A percentile compares a stretch with the other conserved stretches of the same genome.
These are phyloP conservation scores for Tripterygium wilfordii DNA, from an alignment of 177 flowering plant species.

Conservation along the genomic window DNA sequence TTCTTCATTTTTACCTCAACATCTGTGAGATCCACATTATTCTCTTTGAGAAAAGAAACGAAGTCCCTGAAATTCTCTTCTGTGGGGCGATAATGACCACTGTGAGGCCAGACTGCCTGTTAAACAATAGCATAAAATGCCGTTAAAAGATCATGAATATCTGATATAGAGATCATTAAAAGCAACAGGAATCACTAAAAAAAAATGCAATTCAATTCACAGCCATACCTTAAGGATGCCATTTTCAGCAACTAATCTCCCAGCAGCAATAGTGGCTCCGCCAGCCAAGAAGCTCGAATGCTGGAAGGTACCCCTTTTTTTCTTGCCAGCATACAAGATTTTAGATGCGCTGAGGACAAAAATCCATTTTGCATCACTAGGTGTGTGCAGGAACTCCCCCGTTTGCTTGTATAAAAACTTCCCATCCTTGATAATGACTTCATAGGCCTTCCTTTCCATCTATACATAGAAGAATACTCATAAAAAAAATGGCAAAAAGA, in stretches of 20 bases:
- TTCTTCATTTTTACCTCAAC: slow-evolving; percentile 44
- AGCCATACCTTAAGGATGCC: slow-evolving; percentile 55
- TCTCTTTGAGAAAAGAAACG: slow-evolving; percentile 46
- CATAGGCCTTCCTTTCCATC: slow-evolving; percentile 65
- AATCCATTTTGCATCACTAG: slow-evolving; percentile 53
- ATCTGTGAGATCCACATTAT: slow-evolving; percentile 49
- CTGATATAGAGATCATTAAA: not conserved
- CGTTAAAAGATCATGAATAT: not conserved
- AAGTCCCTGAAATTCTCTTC: slow-evolving; percentile 64
- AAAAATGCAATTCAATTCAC: not conserved
- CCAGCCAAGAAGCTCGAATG: slow-evolving; percentile 82
- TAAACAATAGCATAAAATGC: slow-evolving; percentile 1
- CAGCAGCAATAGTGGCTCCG: slow-evolving; percentile 67
- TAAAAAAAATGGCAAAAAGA: not conserved
- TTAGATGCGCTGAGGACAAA: slow-evolving; percentile 70
- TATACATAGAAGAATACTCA: slow-evolving; percentile 13
- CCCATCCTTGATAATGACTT: slow-evolving; percentile 51
- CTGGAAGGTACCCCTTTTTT: slow-evolving; percentile 63
- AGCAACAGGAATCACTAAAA: not conserved
- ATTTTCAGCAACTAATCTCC: slow-evolving; percentile 51
- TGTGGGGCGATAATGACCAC: slow-evolving; percentile 75
- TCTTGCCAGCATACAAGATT: slow-evolving; percentile 50
- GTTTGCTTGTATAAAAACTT: slow-evolving; percentile 43
- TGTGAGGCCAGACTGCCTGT: slow-evolving; percentile 88
- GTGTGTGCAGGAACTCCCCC: slow-evolving; percentile 46